phyloP scores from a whole-genome alignment of 805 yeast species.

The Nakazawaea siamensis region DNA sequence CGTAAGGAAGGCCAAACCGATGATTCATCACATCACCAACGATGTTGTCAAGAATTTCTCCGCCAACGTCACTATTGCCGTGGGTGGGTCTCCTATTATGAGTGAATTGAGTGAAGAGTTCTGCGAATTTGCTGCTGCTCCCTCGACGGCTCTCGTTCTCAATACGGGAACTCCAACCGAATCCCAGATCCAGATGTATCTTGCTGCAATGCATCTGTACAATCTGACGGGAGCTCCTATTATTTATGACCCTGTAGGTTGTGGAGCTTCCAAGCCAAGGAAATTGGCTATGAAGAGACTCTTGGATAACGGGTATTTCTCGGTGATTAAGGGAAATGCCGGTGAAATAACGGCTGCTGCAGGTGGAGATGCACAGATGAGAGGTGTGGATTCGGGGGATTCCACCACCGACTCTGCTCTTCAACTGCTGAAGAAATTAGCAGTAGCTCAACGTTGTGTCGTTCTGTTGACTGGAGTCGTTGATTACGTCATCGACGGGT shows the following conservation, averaged over 20 bases:
- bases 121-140: slow-evolving; percentile 50
- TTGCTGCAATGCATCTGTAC: slow-evolving; percentile 49
- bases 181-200: slow-evolving; percentile 31
- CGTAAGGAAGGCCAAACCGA: slow-evolving; percentile 33
- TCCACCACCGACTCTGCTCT: slow-evolving; percentile 18
- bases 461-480: slow-evolving; percentile 65
- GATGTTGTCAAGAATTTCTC: slow-evolving; percentile 82
- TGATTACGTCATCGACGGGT: slow-evolving; percentile 45
- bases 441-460: slow-evolving; percentile 42
- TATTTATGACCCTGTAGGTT: slow-evolving; percentile 89
- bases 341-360: slow-evolving; percentile 71
- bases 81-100: slow-evolving; percentile 88
- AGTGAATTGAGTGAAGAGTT: slow-evolving; percentile 66
- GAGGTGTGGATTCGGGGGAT: slow-evolving; percentile 58
- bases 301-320: slow-evolving; percentile 47
- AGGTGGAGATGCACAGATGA: slow-evolving; percentile 41
- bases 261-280: slow-evolving; percentile 69
- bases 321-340: slow-evolving; percentile 76
- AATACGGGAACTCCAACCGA: slow-evolving; percentile 71
- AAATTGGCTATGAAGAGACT: slow-evolving; percentile 36
- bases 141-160: slow-evolving; percentile 48
- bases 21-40: slow-evolving; percentile 85
- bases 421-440: slow-evolving; percentile 37
- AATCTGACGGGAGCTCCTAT: slow-evolving; percentile 50
- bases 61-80: slow-evolving; percentile 78